Evolutionary conservation across 257 asterid genomes (phyloP).

Genomic region (Nicotiana benthamiana): DNA sequence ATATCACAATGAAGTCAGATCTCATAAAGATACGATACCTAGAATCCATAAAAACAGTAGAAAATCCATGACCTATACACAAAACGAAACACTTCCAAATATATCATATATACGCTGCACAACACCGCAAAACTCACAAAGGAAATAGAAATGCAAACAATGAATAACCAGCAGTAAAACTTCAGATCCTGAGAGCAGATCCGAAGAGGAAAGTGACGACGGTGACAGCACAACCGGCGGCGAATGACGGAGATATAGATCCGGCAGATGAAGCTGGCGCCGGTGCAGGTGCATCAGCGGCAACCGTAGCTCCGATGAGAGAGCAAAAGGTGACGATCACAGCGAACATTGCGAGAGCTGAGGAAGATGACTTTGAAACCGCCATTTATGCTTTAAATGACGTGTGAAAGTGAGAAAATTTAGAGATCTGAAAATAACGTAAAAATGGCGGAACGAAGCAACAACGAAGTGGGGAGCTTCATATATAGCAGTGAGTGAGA

Average conservation of each 20-base stretch:
- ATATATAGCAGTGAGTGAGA: conserved; percentile 12
- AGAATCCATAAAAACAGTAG: neutral
- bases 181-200: conserved; percentile 40
- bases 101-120: neutral
- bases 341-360: conserved; percentile 15
- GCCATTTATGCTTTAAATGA: conserved; percentile 23
- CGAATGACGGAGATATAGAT: conserved; percentile 4
- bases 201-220: conserved; percentile 29
- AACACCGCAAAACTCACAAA: neutral
- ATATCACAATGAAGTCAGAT: neutral
- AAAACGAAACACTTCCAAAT: neutral
- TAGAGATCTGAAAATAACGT: neutral
- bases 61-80: neutral
- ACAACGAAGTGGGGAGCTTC: neutral
- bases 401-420: neutral
- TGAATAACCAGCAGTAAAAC: neutral
- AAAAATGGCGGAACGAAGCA: neutral
- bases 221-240: conserved; percentile 24
- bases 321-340: conserved; percentile 21
- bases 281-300: conserved; percentile 41
- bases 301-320: conserved; percentile 28
- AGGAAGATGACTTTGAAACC: conserved; percentile 14
- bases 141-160: neutral
- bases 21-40: neutral
- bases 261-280: conserved; percentile 36